A percentile compares a stretch with the other conserved stretches of the same genome.
phyloP scores from a whole-genome alignment of 2,329 filamentous ascomycete genomes.

The Calonectria pseudoreteaudii region DNA sequence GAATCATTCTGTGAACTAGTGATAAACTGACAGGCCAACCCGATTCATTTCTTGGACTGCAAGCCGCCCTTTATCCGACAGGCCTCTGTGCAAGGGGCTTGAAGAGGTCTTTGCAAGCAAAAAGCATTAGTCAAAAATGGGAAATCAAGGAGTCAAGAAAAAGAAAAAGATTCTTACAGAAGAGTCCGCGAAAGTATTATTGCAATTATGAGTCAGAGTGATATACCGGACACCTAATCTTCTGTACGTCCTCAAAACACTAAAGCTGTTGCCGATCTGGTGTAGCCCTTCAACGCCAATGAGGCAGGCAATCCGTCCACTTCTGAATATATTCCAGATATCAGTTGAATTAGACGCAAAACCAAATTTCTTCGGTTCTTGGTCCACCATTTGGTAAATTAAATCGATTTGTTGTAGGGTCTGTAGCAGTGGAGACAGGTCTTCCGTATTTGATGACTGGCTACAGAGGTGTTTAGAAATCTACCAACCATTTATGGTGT shows the following conservation, averaged over 20 bases:
- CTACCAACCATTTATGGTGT: no score
- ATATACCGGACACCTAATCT: neutral
- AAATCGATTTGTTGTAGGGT: neutral
- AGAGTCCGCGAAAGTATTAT: neutral
- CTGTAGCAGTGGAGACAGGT: neutral
- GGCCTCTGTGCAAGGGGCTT: neutral
- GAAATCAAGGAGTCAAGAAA: no score
- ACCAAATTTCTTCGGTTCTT: neutral
- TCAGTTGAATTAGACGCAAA: neutral
- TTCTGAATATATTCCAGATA: neutral
- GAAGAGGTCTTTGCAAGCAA: neutral
- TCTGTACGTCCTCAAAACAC: neutral
- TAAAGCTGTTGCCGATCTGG: neutral
- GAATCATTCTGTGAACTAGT: no score
- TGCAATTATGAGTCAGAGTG: neutral
- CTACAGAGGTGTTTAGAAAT: neutral
- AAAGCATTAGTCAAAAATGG: no score
- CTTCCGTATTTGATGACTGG: neutral
- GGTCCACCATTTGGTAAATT: neutral
- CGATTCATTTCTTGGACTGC: neutral
- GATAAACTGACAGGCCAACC: neutral
- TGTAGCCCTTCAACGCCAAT: neutral
- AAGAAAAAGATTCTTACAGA: neutral
- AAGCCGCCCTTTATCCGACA: neutral
- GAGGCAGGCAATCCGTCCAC: neutral